Evolutionary conservation across 2,329 filamentous ascomycete species (phyloP).

Genomic region (Trichophyton benhamiae): DNA sequence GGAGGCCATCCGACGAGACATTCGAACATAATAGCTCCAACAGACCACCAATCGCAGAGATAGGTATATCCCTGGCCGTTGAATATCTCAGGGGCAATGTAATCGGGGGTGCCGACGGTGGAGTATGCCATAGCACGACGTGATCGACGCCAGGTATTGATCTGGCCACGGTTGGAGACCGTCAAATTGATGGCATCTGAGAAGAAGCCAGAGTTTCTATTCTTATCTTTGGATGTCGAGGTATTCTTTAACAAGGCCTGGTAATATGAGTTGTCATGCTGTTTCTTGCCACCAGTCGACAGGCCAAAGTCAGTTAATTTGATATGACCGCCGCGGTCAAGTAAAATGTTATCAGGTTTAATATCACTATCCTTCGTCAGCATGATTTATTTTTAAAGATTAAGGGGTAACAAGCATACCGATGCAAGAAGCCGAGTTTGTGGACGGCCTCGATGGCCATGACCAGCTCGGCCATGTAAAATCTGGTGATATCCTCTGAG

Average conservation of each 20-base stretch:
- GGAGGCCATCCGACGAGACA: slow-evolving; percentile 97
- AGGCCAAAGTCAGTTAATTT: slow-evolving; percentile 97
- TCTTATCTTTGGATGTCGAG: slow-evolving; percentile 55
- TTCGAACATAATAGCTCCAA: slow-evolving; percentile 99
- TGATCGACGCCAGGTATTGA: slow-evolving; percentile 97
- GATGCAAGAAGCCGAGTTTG: slow-evolving; percentile 94
- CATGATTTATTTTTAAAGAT: not conserved
- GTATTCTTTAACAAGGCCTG: slow-evolving; percentile 81
- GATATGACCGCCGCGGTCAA: slow-evolving; percentile 90
- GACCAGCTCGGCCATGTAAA: slow-evolving; percentile 98
- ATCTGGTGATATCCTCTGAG: slow-evolving; percentile 93
- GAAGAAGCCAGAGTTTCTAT: slow-evolving; percentile 86
- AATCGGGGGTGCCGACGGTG: slow-evolving; percentile 94
- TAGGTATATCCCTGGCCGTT: slow-evolving; percentile 92
- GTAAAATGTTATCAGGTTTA: slow-evolving; percentile 95
- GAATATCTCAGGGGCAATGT: slow-evolving; percentile 97
- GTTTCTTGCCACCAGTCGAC: slow-evolving; percentile 93
- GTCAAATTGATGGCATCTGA: slow-evolving; percentile 92
- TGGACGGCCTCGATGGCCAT: slow-evolving; percentile 98
- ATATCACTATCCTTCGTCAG: slow-evolving; percentile 59
- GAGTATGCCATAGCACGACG: slow-evolving; percentile 94
- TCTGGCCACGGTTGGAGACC: slow-evolving; percentile 91
- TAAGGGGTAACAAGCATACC: slow-evolving; percentile 46
- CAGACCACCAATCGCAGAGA: slow-evolving; percentile 97
- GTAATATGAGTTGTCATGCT: slow-evolving; percentile 97